phyloP scores from a whole-genome alignment of 2,329 filamentous ascomycete genomes.

The Hyphodiscus sp. region DNA sequence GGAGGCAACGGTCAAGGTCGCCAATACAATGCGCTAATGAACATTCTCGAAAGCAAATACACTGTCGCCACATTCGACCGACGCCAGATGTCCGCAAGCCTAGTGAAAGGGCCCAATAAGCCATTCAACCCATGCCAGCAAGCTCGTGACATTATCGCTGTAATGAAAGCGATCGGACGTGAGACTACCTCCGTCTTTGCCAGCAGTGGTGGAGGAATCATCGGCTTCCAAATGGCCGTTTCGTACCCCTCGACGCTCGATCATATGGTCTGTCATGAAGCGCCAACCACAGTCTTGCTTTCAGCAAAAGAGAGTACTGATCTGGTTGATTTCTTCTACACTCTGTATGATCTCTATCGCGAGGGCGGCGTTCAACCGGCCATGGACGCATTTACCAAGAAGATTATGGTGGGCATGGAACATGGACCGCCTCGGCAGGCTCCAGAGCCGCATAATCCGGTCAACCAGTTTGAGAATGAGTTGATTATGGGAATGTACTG shows the following conservation, averaged over 20 bases:
- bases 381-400: constrained; percentile 11
- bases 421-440: constrained; percentile 20
- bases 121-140: constrained; percentile 27
- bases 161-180: constrained; percentile 47
- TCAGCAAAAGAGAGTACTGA: constrained; percentile 19
- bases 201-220: constrained; percentile 35
- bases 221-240: constrained; percentile 27
- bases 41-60: constrained; percentile 22
- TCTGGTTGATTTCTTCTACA: constrained; percentile 21
- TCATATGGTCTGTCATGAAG: constrained; percentile 30
- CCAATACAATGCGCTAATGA: constrained; percentile 29
- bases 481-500: constrained; percentile 18
- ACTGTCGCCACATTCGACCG: constrained; percentile 31
- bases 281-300: constrained; percentile 23
- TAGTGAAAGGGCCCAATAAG: constrained; percentile 19
- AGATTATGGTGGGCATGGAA: constrained; percentile 23
- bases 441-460: constrained; percentile 20
- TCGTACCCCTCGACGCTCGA: constrained; percentile 27
- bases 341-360: constrained; percentile 21
- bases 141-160: constrained; percentile 27
- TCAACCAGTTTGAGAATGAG: constrained; percentile 30
- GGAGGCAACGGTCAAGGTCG: constrained; percentile 31
- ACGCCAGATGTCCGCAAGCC: constrained; percentile 30
- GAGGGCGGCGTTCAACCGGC: constrained; percentile 18
- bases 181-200: constrained; percentile 62